These are phyloP conservation scores for Coprinellus micaceus DNA, from an alignment of 768 basidiomycete genomes.

Conservation along the genomic window DNA sequence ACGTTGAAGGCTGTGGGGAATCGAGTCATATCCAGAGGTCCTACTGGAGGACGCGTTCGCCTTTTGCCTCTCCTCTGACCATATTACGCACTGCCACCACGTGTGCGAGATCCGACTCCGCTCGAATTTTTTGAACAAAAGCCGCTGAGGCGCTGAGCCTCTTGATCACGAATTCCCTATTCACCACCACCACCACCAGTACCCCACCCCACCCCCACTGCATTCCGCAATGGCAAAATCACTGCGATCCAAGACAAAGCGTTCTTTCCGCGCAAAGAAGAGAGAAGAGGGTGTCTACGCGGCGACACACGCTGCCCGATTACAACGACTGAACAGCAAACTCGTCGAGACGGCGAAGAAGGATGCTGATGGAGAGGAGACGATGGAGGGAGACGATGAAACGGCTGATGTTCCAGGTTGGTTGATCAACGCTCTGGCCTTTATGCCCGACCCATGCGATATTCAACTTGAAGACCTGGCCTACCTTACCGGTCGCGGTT, in stretches of 20 bases:
- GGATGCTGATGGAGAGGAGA: slow-evolving; percentile 33
- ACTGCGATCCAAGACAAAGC: slow-evolving; percentile 76
- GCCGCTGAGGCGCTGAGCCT: neutral
- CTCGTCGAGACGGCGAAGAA: slow-evolving; percentile 46
- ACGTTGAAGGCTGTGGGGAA: neutral
- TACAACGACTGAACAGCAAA: slow-evolving; percentile 68
- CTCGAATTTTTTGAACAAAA: slow-evolving; percentile 9
- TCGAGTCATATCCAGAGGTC: neutral
- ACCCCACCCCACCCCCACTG: slow-evolving; percentile 4
- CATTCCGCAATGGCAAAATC: slow-evolving; percentile 70
- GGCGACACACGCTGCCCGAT: slow-evolving; percentile 70
- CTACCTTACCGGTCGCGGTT: slow-evolving; percentile 17
- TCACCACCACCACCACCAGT: slow-evolving; percentile 12
- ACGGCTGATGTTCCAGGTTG: slow-evolving; percentile 56
- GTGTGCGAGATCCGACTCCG: slow-evolving; percentile 12
- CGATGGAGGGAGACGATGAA: slow-evolving; percentile 35
- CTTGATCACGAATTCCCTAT: neutral
- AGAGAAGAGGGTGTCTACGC: slow-evolving; percentile 73
- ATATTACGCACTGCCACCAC: neutral
- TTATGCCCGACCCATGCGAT: slow-evolving; percentile 52
- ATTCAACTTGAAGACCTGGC: slow-evolving; percentile 51
- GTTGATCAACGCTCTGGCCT: slow-evolving; percentile 53
- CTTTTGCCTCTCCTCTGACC: too few relatives aligned
- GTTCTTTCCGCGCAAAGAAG: slow-evolving; percentile 73
- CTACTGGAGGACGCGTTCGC: too few relatives aligned